Conservation (phyloP, 495 filamentous ascomycete species). For the Emericellopsis terricola region DNA sequence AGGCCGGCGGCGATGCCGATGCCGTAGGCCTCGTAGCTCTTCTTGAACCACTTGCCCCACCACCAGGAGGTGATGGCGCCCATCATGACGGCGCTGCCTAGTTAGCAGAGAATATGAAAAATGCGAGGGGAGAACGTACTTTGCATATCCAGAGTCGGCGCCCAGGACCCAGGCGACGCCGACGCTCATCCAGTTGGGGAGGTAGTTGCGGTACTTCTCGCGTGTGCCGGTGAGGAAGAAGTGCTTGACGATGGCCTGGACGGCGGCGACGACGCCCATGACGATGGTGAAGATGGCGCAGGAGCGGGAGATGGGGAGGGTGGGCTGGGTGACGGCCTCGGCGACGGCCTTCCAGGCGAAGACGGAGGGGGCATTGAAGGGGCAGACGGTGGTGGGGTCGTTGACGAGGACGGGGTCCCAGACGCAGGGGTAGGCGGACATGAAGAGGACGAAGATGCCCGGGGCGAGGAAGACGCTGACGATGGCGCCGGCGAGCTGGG, state of each 20-base stretch:
- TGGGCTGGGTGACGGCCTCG: constrained; percentile 41
- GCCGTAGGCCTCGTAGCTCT: constrained; percentile 40
- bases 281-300: constrained; percentile 39
- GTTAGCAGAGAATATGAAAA: neutral
- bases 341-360: constrained; percentile 48
- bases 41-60: constrained; percentile 39
- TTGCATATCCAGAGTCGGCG: constrained; percentile 1
- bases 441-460: constrained; percentile 38
- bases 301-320: constrained; percentile 33
- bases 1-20: constrained; percentile 49
- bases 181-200: constrained; percentile 52
- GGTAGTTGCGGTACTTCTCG: constrained; percentile 34
- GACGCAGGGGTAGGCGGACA: constrained; percentile 40
- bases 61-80: constrained; percentile 36
- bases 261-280: constrained; percentile 29
- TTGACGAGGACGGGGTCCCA: neutral
- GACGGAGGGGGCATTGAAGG: constrained; percentile 40
- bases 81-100: constrained; percentile 32
- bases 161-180: constrained; percentile 43
- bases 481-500: constrained; percentile 35
- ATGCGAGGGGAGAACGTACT: neutral
- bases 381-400: constrained; percentile 11
- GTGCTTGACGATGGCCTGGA: constrained; percentile 37
- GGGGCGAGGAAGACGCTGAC: constrained; percentile 38
- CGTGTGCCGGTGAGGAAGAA: constrained; percentile 29